Conservation (phyloP, 1,284 basidiomycete species). For the Pyrrhoderma lamaoense region DNA sequence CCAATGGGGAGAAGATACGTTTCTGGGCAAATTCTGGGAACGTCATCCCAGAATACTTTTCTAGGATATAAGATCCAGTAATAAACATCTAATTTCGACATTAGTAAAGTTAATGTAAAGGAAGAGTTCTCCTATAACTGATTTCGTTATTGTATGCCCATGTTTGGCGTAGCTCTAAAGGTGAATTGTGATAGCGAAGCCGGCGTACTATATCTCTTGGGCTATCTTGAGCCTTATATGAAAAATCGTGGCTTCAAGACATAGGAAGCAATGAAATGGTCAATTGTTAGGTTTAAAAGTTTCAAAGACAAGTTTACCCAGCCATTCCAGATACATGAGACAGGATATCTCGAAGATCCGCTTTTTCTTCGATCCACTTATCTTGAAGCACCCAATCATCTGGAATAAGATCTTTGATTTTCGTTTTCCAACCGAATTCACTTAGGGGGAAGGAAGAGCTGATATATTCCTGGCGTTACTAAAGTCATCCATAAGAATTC, state of each 20-base stretch:
- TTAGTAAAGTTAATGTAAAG: not conserved
- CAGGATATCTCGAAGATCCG: constrained; percentile 33
- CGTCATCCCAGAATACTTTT: constrained; percentile 24
- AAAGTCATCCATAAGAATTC: constrained; percentile 31
- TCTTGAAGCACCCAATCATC: constrained; percentile 35
- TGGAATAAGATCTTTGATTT: constrained; percentile 33
- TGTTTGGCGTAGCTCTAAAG: constrained; percentile 34
- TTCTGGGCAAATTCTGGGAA: constrained; percentile 35
- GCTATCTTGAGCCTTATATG: constrained; percentile 11
- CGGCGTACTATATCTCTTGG: constrained; percentile 3
- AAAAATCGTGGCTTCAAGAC: constrained; percentile 11
- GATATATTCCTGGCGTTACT: constrained; percentile 26
- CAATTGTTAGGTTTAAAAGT: not conserved
- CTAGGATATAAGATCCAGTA: constrained; percentile 32
- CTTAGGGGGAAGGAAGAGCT: constrained; percentile 23
- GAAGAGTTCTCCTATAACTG: not conserved
- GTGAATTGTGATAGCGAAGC: constrained; percentile 32
- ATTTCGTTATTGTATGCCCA: constrained; percentile 42
- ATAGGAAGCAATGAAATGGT: not conserved
- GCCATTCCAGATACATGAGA: constrained; percentile 21
- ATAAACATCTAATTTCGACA: constrained; percentile 25
- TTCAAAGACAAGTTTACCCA: constrained; percentile 11
- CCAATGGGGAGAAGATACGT: constrained; percentile 36
- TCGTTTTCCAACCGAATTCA: constrained; percentile 32
- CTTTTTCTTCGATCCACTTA: constrained; percentile 28